Evolutionary conservation across 805 yeast genomes (phyloP).

Genomic region (Pichia phayaonensis): DNA sequence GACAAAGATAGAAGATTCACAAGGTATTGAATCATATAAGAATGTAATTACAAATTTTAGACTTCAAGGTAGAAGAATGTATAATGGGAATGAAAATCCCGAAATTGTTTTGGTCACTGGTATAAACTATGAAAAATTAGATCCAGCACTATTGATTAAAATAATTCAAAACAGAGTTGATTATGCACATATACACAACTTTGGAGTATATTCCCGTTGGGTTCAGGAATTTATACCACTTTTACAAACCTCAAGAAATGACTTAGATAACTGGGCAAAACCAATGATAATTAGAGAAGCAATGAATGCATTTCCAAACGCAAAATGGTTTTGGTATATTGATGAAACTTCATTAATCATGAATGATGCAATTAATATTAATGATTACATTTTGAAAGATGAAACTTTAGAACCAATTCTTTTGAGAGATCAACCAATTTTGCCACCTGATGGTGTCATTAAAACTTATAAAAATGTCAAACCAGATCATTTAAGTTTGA

Average conservation of each 20-base stretch:
- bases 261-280: conserved; percentile 52
- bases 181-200: conserved; percentile 74
- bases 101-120: conserved; percentile 72
- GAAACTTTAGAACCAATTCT: conserved; percentile 56
- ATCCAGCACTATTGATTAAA: conserved; percentile 50
- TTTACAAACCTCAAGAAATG: conserved; percentile 37
- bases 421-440: conserved; percentile 63
- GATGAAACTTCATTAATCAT: conserved; percentile 74
- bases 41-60: conserved; percentile 50
- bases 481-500: conserved; percentile 47
- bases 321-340: conserved; percentile 86
- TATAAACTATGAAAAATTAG: conserved; percentile 64
- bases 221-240: conserved; percentile 71
- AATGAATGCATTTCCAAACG: conserved; percentile 85
- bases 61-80: conserved; percentile 57
- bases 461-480: conserved; percentile 58
- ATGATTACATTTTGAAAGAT: conserved; percentile 51
- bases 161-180: conserved; percentile 82
- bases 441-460: conserved; percentile 59
- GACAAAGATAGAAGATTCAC: conserved; percentile 14
- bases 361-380: conserved; percentile 57
- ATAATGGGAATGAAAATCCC: conserved; percentile 39
- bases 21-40: conserved; percentile 29
- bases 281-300: conserved; percentile 70
- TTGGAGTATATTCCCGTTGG: conserved; percentile 83